Conservation (phyloP, 1,284 basidiomycete species). For the Trametes versicolor region DNA sequence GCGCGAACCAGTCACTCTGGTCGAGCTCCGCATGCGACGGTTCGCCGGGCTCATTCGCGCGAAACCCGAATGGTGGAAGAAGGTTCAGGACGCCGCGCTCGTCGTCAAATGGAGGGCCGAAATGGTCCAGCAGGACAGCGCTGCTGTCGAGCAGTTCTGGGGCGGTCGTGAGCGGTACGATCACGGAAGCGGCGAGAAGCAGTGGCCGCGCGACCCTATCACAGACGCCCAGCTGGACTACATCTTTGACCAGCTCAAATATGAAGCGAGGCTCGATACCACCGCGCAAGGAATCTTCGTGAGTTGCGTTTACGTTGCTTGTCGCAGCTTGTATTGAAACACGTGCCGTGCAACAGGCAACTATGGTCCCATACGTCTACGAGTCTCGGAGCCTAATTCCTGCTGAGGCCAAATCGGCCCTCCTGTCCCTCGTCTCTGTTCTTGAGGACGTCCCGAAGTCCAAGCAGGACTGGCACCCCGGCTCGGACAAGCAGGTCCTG, state of each 20-base stretch:
- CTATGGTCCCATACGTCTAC: constrained; percentile 50
- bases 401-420: constrained; percentile 2
- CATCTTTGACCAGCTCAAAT: constrained; percentile 58
- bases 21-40: constrained; percentile 23
- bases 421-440: constrained; percentile 7
- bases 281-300: constrained; percentile 48
- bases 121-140: constrained; percentile 20
- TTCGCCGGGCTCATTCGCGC: constrained; percentile 16
- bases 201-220: constrained; percentile 23
- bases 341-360: constrained; percentile 3
- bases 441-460: constrained; percentile 23
- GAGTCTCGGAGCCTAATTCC: constrained; percentile 44
- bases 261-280: constrained; percentile 54
- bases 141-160: constrained; percentile 17
- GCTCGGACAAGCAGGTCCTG: constrained; percentile 35
- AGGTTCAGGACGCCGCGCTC: constrained; percentile 11
- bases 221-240: constrained; percentile 42
- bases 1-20: constrained; percentile 16
- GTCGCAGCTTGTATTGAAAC: background rate
- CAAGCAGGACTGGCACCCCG: constrained; percentile 37
- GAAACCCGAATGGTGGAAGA: constrained; percentile 24
- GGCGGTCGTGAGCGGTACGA: constrained; percentile 13
- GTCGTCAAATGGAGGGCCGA: constrained; percentile 18
- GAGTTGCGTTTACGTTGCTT: background rate
- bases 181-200: constrained; percentile 1